Base-by-base conservation (phyloP, 228 moss, liverwort and hornwort genomes). In the Sphagnum magellanicum region DNA sequence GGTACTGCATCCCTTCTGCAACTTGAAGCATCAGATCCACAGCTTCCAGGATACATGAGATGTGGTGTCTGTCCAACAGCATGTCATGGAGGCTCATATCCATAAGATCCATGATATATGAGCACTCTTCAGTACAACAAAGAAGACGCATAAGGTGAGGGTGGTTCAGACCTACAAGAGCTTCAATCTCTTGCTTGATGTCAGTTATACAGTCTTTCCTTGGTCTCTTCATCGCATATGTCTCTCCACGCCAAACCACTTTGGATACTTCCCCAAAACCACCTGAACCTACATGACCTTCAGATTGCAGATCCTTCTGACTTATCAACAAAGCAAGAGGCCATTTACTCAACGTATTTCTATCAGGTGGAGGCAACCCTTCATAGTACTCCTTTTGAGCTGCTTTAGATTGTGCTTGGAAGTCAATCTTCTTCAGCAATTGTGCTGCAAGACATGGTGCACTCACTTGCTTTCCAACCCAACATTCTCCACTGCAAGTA, bases 1-100 rank as follows among this genome's bases (percentile, higher is more conserved):
- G 48, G 60, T 73, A 73, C 63, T 9, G 64, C 51, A 76, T 52
- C 48, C 70, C 79, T 63, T 80, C 79, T 4, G 50, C 76, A 6
- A 76, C 75, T 49, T 80, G 73, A 17, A 80, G 67, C 79, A 76
- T 80, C 10, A 80, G 8, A 52, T 70, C 73, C 0, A 80, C 76
- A 16, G 66, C 65, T 32, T 59, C 1, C 32, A 32, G 52, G 11
- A 32, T 4, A 59, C 66, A 65, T 52, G 76, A 32, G 9, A 80
- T 32, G 32, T 32, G 32, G 32, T 32, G 32, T 32, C 32, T 1
- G 32, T 32, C 32, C 32, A 32, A 32, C 1, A 73, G 15, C 4
- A 69, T 8, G 3, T 61, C 50, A 17, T 0, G 9, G 47, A 77
- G 73, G 53, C 65, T 68, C 61, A 15, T 65, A 48, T 69, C 0